Evolutionary conservation across 1,139 yeast genomes (phyloP), one percentile per base, ranked within the genome.

Genomic region (Blastobotrys raffinosifermentans): DNA sequence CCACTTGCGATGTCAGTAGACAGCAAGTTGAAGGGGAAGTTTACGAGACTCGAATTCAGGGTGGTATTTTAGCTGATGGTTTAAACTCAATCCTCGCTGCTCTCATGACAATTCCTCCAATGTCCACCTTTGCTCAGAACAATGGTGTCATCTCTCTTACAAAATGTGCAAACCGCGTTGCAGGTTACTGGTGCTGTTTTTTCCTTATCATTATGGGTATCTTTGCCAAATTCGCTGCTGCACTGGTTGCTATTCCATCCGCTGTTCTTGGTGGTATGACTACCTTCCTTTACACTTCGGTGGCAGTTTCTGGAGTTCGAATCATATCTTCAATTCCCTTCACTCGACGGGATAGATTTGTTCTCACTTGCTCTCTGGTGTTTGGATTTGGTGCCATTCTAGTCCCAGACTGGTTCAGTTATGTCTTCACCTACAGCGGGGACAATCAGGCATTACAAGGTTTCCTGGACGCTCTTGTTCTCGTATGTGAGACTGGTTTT

Each of bases 211-310:
- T 87, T 42, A 84, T 86, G 94, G 96, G 96, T 29, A 63, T 86
- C 26, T 83, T 87, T 57, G 71, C 93, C 50, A 86, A 86, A 63
- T 85, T 87, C 61, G 91, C 94, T 16, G 95, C 94, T 19, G 89
- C 94, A 20, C 70, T 87, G 43, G 85, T 80, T 22, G 73, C 94
- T 22, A 87, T 87, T 53, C 96, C 96, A 31, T 73, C 70, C 44
- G 72, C 95, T 0, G 91, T 86, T 18, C 69, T 86, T 43, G 96
- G 96, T 39, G 96, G 96, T 46, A 84, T 86, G 94, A 86, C 95
- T 20, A 72, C 94, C 4, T 87, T 86, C 67, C 67, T 87, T 43
- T 87, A 85, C 70, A 75, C 89, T 23, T 77, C 94, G 9, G 96
- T 87, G 37, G 89, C 94, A 0, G 91, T 84, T 27, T 83, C 94